phyloP scores from a whole-genome alignment of 305 asterid genomes.

The Fraxinus floribunda region DNA sequence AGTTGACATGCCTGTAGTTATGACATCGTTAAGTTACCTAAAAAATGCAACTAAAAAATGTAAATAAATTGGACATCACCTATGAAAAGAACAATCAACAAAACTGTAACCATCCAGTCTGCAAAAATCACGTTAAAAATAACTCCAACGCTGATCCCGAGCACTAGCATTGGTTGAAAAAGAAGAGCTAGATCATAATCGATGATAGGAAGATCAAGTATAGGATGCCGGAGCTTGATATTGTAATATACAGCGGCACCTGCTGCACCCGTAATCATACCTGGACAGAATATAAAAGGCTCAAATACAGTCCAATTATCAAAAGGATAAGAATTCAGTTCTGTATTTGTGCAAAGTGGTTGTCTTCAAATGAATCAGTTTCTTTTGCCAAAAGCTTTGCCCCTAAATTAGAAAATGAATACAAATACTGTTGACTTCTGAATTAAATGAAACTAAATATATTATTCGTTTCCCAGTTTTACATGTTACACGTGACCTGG shows the following conservation, averaged over 20 bases:
- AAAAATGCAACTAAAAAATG: slow-evolving; percentile 9
- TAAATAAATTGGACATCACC: slow-evolving; percentile 32
- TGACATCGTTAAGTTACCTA: slow-evolving; percentile 10
- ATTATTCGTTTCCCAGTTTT: not conserved
- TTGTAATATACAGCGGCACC: slow-evolving; percentile 58
- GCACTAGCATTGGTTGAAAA: slow-evolving; percentile 67
- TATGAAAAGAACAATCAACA: slow-evolving; percentile 55
- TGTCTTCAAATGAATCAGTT: not conserved
- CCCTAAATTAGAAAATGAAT: not conserved
- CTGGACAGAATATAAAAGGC: slow-evolving; percentile 27
- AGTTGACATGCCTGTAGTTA: slow-evolving; percentile 53
- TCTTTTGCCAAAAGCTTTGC: not conserved
- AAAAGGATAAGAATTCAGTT: not conserved
- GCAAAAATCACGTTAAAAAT: slow-evolving; percentile 55
- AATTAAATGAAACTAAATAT: not conserved
- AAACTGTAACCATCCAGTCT: slow-evolving; percentile 65
- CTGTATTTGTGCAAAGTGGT: not conserved
- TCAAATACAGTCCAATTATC: not conserved
- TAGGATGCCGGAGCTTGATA: slow-evolving; percentile 60
- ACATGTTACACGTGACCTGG: not conserved
- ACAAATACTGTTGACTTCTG: not conserved
- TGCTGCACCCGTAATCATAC: slow-evolving; percentile 72
- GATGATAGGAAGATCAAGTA: slow-evolving; percentile 55
- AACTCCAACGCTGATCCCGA: slow-evolving; percentile 65
- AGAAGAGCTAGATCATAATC: slow-evolving; percentile 66